A percentile compares a stretch with the other conserved stretches of the same genome.
phyloP scores from a whole-genome alignment of 306 rosid species.

The Quercus berberidifolia region DNA sequence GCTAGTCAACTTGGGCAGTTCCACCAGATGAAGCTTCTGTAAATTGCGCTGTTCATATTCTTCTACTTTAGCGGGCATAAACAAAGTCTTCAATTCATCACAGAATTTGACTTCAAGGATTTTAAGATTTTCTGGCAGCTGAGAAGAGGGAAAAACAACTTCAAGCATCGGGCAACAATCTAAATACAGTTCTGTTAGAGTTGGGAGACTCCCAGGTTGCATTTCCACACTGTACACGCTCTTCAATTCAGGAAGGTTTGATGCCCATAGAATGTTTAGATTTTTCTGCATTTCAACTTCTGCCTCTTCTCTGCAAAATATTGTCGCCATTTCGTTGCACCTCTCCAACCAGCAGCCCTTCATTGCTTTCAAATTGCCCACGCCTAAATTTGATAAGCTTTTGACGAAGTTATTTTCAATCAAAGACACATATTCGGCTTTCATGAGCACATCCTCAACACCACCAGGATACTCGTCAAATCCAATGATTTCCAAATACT shows the following conservation, averaged over 20 bases:
- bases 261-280: constrained; percentile 24
- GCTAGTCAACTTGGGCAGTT: constrained; percentile 25
- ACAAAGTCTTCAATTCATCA: constrained; percentile 22
- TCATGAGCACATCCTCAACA: constrained; percentile 14
- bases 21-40: constrained; percentile 16
- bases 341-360: constrained; percentile 32
- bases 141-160: constrained; percentile 15
- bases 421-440: constrained; percentile 14
- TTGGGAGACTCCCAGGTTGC: not conserved
- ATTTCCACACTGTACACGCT: constrained; percentile 1
- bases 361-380: not conserved
- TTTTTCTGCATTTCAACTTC: not conserved
- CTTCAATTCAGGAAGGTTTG: constrained; percentile 27
- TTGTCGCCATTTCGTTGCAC: constrained; percentile 9
- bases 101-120: constrained; percentile 34
- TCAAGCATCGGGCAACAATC: constrained; percentile 29
- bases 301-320: not conserved
- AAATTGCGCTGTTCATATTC: not conserved
- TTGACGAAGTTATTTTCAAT: constrained; percentile 10
- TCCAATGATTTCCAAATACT: constrained; percentile 17
- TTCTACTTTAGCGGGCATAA: not conserved
- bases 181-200: constrained; percentile 24
- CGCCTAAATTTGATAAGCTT: constrained; percentile 12
- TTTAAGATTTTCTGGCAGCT: constrained; percentile 21
- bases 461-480: not conserved